Evolutionary conservation across 2,329 filamentous ascomycete species (phyloP), one percentile per base, ranked within the genome.

Genomic region (Cadophora sp.): DNA sequence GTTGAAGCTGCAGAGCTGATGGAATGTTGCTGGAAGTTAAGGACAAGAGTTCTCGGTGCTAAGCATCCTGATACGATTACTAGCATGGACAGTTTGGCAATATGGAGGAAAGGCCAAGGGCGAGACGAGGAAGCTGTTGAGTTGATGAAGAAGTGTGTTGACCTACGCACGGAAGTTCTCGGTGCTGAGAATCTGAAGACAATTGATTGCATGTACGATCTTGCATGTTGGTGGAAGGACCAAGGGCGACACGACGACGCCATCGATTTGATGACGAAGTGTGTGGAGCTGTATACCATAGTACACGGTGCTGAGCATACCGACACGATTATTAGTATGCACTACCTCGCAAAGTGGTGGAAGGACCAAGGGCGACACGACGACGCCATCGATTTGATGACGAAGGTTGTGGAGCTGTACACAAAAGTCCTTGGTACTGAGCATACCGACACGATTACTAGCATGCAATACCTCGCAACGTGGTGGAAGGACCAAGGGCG

Each of bases 21-120:
- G 22, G 16, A 39, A 9, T 47, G 18, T 22, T 48, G 53, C 9
- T 36, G 62, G 22, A 30, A 41, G 1, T 22, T 43, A 16, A 8
- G 30, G 6, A 59, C 51, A 24, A 56, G 22, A 36, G 20, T 55
- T 1, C 39, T 67, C 16, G 61, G 65, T 24, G 20, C 27, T 39
- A 60, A 67, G 60, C 59, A 67, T 53, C 47, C 45, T 18, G 7
- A 64, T n/a, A 69, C 67, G 13, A 22, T 69, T n/a, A 30, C 0
- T 36, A 62, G 60, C 51, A 66, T 69, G 55, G 24, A 65, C 36
- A 61, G 62, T n/a, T 43, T 67, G 24, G 61, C 56, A 9, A 18
- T 13, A 33, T 24, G 33, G 24, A 50, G 41, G 53, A 33, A 51
- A 13, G 24, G 14, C 13, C 62, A 51, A 27, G 62, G 45, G 16